These are phyloP conservation scores for Extremus antarcticus DNA, from an alignment of 495 filamentous ascomycete genomes.

Conservation along the genomic window DNA sequence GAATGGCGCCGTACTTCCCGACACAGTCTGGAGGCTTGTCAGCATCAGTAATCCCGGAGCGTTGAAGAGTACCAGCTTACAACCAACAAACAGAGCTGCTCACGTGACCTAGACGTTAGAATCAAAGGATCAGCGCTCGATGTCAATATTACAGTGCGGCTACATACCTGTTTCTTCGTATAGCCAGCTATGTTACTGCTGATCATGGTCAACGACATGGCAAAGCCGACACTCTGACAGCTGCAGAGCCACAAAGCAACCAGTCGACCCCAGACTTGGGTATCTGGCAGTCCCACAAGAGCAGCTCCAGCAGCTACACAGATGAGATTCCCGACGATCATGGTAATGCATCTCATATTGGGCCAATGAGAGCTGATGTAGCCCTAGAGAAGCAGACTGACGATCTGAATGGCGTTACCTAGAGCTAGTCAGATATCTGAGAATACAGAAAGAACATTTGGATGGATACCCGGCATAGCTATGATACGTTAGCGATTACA, in stretches of 20 bases:
- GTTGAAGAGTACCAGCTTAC: no score
- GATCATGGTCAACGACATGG: constrained; percentile 31
- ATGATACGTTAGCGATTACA: no score
- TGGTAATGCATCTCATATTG: constrained; percentile 32
- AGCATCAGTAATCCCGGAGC: no score
- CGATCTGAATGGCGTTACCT: constrained; percentile 31
- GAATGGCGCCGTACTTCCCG: background rate
- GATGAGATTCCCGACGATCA: constrained; percentile 33
- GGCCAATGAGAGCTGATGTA: constrained; percentile 33
- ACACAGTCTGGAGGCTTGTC: background rate
- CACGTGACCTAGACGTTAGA: background rate
- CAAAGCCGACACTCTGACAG: constrained; percentile 35
- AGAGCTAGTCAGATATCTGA: no score
- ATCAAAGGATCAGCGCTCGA: no score
- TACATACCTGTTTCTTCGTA: constrained; percentile 36
- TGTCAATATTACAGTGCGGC: background rate
- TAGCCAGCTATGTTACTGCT: constrained; percentile 42
- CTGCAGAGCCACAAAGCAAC: constrained; percentile 37
- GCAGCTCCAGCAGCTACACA: constrained; percentile 33
- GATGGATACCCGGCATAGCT: no score
- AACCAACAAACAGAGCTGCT: background rate
- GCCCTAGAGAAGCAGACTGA: constrained; percentile 10
- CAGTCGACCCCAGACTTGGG: constrained; percentile 43
- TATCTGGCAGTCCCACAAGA: constrained; percentile 32
- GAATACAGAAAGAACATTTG: no score